These are phyloP conservation scores for Astraeus odoratus DNA, from an alignment of 768 basidiomycete genomes.

Conservation along the genomic window DNA sequence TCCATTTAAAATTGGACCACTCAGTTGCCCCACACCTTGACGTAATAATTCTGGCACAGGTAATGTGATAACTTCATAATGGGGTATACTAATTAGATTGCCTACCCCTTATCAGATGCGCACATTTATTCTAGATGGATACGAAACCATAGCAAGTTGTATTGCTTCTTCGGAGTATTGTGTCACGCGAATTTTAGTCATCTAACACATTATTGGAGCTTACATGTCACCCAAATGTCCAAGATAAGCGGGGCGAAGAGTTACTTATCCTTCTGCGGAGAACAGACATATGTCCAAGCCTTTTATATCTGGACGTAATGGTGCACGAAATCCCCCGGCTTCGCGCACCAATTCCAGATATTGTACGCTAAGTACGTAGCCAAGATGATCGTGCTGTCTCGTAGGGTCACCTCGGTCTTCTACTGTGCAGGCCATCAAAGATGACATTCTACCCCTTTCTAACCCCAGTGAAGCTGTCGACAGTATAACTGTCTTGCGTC, in stretches of 20 bases:
- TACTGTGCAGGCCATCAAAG: slow-evolving; percentile 38
- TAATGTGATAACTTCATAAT: not conserved
- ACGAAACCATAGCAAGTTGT: slow-evolving; percentile 17
- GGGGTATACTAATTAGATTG: not conserved
- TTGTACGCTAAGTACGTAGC: slow-evolving; percentile 8
- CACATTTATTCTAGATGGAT: slow-evolving; percentile 13
- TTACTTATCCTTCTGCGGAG: slow-evolving; percentile 33
- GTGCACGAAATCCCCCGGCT: slow-evolving; percentile 39
- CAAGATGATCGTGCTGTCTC: not conserved
- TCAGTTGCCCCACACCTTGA: slow-evolving; percentile 25
- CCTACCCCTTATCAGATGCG: slow-evolving; percentile 9
- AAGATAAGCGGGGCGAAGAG: slow-evolving; percentile 44
- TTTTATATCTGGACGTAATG: slow-evolving; percentile 52
- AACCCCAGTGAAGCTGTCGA: slow-evolving; percentile 32
- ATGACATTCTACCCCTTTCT: slow-evolving; percentile 55
- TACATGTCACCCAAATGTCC: slow-evolving; percentile 35
- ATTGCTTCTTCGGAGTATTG: not conserved
- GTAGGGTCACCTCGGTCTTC: not conserved
- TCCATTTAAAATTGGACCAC: slow-evolving; percentile 10
- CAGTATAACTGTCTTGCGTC: slow-evolving; percentile 42
- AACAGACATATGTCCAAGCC: slow-evolving; percentile 50
- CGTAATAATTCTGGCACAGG: slow-evolving; percentile 24
- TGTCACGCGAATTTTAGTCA: slow-evolving; percentile 1
- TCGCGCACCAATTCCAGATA: slow-evolving; percentile 32
- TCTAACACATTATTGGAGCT: slow-evolving; percentile 43